Evolutionary conservation across 306 rosid genomes (phyloP), one percentile per base, ranked within the genome.

Genomic region (Ammopiptanthus mongolicus): DNA sequence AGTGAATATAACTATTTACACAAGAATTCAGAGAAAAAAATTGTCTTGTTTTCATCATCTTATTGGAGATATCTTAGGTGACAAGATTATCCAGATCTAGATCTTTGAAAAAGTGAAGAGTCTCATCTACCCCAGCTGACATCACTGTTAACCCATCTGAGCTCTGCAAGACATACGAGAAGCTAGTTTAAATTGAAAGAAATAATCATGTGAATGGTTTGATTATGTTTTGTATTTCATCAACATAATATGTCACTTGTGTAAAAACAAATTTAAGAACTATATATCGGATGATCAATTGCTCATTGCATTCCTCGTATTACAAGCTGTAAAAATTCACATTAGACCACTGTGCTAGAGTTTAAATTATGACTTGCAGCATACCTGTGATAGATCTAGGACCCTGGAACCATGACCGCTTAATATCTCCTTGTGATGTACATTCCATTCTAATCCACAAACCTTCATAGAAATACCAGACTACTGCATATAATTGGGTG

Each of bases 391-490:
- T 42, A 89, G 79, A 10, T 91, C 86, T 64, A 91, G 90, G 78
- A 91, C 71, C 89, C 97, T 73, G 34, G 90, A 78, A 33, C 97
- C 97, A 74, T 91, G 97, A 9, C 89, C 97, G 71, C 97, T 91
- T 77, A 91, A 70, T 68, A 91, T 52, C 82, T 89, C 96, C 65
- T 80, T 89, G 80, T 86, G 90, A 81, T 89, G 93, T 74, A 74
- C 86, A 73, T 91, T 91, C 96, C 97, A 91, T 73, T 91, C 90
- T 50, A 88, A 80, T 71, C 97, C 96, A 82, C 93, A 91, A 48
- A 91, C 85, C 97, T 87, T 78, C 60, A 68, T 65, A 77, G 13
- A 75, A n/a, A 69, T 9, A 62, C 73, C 18, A 73, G 3, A n/a
- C n/a, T n/a, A n/a, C n/a, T n/a, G 25, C 61, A 61, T 25, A n/a